Evolutionary conservation across 257 asterid species (phyloP).

Genomic region (Jaltomata sinuosa): DNA sequence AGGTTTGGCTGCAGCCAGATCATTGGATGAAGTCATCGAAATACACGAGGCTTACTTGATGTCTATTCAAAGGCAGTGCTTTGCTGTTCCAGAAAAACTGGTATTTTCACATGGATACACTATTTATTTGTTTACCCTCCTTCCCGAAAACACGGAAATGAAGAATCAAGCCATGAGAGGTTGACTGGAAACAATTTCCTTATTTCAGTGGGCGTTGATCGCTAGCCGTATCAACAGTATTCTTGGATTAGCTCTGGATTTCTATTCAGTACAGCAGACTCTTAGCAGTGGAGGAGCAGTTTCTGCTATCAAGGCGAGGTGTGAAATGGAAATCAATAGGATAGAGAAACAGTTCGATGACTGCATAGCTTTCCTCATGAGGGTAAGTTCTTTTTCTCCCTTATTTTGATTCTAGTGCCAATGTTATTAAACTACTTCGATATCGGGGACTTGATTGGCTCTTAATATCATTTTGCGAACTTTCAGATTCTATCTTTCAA

Average conservation of each 20-base stretch:
- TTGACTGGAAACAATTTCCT: not conserved
- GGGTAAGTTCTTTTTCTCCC: slow-evolving; percentile 39
- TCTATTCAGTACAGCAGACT: slow-evolving; percentile 68
- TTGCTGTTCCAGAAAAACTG: slow-evolving; percentile 96
- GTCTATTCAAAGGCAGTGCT: slow-evolving; percentile 87
- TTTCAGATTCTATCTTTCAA: slow-evolving; percentile 85
- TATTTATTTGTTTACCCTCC: not conserved
- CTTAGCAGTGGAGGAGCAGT: slow-evolving; percentile 61
- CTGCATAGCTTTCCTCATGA: slow-evolving; percentile 90
- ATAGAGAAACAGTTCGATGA: slow-evolving; percentile 89
- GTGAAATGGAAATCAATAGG: slow-evolving; percentile 81
- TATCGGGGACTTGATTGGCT: too few species aligned
- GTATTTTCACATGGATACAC: slow-evolving; percentile 16
- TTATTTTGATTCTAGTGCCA: not conserved
- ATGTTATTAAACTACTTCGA: not conserved
- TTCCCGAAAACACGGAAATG: slow-evolving; percentile 1
- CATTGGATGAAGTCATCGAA: slow-evolving; percentile 89
- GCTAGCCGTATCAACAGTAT: slow-evolving; percentile 93
- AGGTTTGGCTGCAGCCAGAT: slow-evolving; percentile 79
- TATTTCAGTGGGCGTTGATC: slow-evolving; percentile 73
- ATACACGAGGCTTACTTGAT: slow-evolving; percentile 83
- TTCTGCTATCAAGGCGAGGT: slow-evolving; percentile 66
- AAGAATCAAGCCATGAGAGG: not conserved
- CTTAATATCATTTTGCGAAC: not conserved
- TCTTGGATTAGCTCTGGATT: slow-evolving; percentile 83